phyloP scores from a whole-genome alignment of 2,329 filamentous ascomycete species.

The Claviceps africana region DNA sequence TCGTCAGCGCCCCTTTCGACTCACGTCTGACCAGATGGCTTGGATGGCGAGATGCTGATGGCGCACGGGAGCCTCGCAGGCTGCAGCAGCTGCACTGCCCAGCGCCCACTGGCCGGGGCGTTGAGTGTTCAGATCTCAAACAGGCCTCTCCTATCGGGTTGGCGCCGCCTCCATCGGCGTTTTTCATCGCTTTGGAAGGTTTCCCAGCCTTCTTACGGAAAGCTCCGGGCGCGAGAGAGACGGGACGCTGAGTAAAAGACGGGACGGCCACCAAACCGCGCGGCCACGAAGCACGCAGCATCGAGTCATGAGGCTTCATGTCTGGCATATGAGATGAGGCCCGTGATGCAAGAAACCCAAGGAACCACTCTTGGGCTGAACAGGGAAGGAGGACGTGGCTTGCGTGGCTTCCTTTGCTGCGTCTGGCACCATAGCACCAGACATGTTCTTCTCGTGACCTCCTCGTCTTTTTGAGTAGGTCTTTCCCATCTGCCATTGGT shows the following conservation, averaged over 20 bases:
- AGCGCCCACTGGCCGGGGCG: background rate
- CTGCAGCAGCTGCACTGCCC: background rate
- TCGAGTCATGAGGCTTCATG: background rate
- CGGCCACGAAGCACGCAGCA: no score
- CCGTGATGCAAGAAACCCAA: background rate
- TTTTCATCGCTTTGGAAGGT: background rate
- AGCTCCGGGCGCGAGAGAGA: no score
- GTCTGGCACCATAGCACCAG: no score
- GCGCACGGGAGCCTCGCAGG: background rate
- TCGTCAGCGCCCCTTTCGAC: background rate
- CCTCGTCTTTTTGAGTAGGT: no score
- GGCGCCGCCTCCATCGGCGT: background rate
- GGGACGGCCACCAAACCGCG: no score
- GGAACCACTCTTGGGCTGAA: background rate
- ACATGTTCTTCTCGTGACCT: background rate
- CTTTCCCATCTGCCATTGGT: background rate
- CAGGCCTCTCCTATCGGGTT: background rate
- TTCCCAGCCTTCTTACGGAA: background rate
- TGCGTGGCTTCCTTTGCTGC: background rate
- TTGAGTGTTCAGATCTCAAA: background rate
- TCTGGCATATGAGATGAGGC: background rate
- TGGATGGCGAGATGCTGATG: background rate
- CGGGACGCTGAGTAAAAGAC: no score
- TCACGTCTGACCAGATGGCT: background rate
- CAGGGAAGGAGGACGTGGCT: background rate